phyloP scores from a whole-genome alignment of 768 basidiomycete genomes.

The Tricholoma sp. region DNA sequence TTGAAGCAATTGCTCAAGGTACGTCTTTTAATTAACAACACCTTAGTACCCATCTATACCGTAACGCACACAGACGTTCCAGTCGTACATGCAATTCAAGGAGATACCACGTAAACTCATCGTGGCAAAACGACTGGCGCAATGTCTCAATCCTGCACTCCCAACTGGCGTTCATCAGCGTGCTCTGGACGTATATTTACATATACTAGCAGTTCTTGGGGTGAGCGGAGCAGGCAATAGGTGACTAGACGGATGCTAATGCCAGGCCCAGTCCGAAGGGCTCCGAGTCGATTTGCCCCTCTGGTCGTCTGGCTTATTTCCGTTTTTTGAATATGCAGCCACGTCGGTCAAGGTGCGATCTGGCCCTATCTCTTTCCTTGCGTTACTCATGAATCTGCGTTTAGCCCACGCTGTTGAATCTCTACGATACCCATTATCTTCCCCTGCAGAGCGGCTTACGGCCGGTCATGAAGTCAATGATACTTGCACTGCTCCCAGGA shows the following conservation, averaged over 20 bases:
- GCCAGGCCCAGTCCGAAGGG: slow-evolving; percentile 68
- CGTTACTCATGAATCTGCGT: not conserved
- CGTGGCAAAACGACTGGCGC: slow-evolving; percentile 90
- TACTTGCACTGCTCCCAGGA: slow-evolving; percentile 89
- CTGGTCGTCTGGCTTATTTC: slow-evolving; percentile 96
- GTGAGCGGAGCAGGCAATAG: slow-evolving; percentile 40
- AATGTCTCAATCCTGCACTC: slow-evolving; percentile 96
- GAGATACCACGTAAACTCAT: slow-evolving; percentile 94
- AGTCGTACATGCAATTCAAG: slow-evolving; percentile 90
- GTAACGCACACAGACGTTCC: slow-evolving; percentile 62
- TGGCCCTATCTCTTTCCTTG: not conserved
- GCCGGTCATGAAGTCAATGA: slow-evolving; percentile 91
- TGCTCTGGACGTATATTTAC: slow-evolving; percentile 90
- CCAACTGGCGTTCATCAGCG: slow-evolving; percentile 97
- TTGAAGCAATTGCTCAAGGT: slow-evolving; percentile 92
- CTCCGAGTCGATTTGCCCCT: slow-evolving; percentile 79
- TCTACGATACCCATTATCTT: slow-evolving; percentile 92
- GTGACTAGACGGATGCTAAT: slow-evolving; percentile 2
- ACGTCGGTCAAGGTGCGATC: slow-evolving; percentile 88
- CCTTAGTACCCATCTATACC: not conserved
- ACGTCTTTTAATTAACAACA: slow-evolving; percentile 6
- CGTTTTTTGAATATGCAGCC: slow-evolving; percentile 98
- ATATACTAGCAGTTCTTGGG: slow-evolving; percentile 87
- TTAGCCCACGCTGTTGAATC: slow-evolving; percentile 79
- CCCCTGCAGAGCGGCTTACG: slow-evolving; percentile 78